A percentile compares a stretch with the other conserved stretches of the same genome.
phyloP scores from a whole-genome alignment of 305 asterid species.

The Solanum chacoense region DNA sequence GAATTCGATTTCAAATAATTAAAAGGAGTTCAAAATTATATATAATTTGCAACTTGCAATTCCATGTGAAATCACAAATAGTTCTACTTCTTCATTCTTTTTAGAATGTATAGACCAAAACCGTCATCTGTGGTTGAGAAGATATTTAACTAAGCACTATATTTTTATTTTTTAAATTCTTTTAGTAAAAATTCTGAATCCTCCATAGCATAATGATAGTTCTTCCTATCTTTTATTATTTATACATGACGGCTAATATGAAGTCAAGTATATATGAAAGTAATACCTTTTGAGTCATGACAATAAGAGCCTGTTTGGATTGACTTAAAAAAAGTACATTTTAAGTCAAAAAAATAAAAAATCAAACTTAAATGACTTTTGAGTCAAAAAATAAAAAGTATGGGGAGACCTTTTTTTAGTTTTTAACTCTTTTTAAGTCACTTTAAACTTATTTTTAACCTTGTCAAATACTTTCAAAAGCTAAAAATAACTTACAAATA shows the following conservation, averaged over 20 bases:
- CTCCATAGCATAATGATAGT: not conserved
- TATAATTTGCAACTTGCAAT: not conserved
- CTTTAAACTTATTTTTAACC: no score
- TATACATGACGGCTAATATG: not conserved
- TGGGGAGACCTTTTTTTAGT: fast-evolving
- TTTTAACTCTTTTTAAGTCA: no score
- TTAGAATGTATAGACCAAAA: not conserved
- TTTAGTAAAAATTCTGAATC: no score
- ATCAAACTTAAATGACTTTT: no score
- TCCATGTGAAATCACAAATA: not conserved
- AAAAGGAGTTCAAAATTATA: no score
- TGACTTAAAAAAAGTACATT: not conserved
- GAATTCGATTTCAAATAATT: no score
- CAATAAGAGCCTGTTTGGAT: not conserved
- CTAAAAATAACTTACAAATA: no score
- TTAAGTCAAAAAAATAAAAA: not conserved
- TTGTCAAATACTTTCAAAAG: no score
- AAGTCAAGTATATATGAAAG: not conserved
- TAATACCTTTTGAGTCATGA: not conserved
- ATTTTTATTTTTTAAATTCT: no score
- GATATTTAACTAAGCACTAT: not conserved
- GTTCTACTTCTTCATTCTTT: not conserved
- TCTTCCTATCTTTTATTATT: not conserved
- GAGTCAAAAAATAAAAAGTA: no score
- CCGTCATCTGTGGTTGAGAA: not conserved